Conservation (phyloP, 441 rosid species). For the Adansonia madagascariensis region DNA sequence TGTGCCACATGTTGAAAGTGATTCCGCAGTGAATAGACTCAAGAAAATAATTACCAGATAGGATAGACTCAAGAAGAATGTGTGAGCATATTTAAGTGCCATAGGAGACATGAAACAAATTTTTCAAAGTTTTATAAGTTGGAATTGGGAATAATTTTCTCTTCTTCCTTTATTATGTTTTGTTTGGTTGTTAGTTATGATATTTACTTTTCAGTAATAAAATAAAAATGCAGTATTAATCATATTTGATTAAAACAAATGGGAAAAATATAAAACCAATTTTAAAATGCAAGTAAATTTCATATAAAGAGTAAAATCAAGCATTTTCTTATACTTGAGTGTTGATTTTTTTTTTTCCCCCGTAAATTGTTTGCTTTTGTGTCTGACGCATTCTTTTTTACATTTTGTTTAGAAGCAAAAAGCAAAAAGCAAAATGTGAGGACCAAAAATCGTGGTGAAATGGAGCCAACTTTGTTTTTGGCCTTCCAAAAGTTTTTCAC, state of each 20-base stretch:
- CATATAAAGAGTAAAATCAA: not conserved
- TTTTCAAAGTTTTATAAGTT: no score
- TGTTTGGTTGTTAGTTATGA: not conserved
- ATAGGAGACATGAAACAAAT: no score
- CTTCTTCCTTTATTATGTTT: not conserved
- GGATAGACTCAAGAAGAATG: no score
- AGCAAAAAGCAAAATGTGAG: not conserved
- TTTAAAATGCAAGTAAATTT: no score
- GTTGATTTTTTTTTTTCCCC: not conserved
- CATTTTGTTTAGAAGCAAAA: not conserved
- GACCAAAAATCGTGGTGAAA: not conserved
- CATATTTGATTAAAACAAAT: not conserved
- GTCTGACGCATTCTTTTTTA: not conserved
- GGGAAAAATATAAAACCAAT: not conserved
- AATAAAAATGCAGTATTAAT: not conserved
- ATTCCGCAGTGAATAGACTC: no score
- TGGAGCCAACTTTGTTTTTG: not conserved
- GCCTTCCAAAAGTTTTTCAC: not conserved
- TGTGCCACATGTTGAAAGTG: no score
- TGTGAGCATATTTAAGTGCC: no score
- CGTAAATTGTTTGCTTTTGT: not conserved
- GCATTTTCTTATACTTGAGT: not conserved
- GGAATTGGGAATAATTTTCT: not conserved
- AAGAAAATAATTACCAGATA: no score
- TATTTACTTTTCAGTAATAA: not conserved